Conservation (phyloP, 164 flowering plant species). For the Cinnamomum micranthum region DNA sequence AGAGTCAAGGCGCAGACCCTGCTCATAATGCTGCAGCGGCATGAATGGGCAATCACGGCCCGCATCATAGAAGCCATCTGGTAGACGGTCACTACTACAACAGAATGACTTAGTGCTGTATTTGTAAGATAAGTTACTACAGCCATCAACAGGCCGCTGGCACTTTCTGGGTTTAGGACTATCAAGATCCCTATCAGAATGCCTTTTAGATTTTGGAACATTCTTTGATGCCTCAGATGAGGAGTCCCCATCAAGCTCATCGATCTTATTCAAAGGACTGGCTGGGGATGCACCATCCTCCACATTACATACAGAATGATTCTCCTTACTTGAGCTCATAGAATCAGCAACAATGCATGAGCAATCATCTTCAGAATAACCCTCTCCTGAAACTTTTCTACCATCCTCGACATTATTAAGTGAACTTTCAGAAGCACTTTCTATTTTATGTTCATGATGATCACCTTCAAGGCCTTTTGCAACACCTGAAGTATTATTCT, state of each 20-base stretch:
- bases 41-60: constrained; percentile 90
- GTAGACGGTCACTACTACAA: constrained; percentile 56
- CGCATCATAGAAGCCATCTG: constrained; percentile 98
- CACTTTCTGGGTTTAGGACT: constrained; percentile 86
- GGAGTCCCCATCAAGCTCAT: constrained; percentile 28
- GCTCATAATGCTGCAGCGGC: constrained; percentile 62
- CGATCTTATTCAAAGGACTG: constrained; percentile 15
- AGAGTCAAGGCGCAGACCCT: constrained; percentile 46
- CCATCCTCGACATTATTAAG: constrained; percentile 22
- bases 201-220: constrained; percentile 57
- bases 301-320: constrained; percentile 17
- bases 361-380: constrained; percentile 22
- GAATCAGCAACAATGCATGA: constrained; percentile 26
- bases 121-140: constrained; percentile 44
- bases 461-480: constrained; percentile 21
- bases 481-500: constrained; percentile 25
- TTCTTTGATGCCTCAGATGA: constrained; percentile 22
- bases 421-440: constrained; percentile 22
- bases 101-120: constrained; percentile 70
- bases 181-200: constrained; percentile 60
- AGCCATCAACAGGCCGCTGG: constrained; percentile 38
- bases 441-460: constrained; percentile 21
- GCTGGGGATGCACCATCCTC: constrained; percentile 20
- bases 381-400: constrained; percentile 14
- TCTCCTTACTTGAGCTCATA: constrained; percentile 16